Percentiles rank a stretch among this genome's conserved stretches.
Conservation (phyloP, 2,329 filamentous ascomycete species). For the Dryadomyces quercus-mongolicae region DNA sequence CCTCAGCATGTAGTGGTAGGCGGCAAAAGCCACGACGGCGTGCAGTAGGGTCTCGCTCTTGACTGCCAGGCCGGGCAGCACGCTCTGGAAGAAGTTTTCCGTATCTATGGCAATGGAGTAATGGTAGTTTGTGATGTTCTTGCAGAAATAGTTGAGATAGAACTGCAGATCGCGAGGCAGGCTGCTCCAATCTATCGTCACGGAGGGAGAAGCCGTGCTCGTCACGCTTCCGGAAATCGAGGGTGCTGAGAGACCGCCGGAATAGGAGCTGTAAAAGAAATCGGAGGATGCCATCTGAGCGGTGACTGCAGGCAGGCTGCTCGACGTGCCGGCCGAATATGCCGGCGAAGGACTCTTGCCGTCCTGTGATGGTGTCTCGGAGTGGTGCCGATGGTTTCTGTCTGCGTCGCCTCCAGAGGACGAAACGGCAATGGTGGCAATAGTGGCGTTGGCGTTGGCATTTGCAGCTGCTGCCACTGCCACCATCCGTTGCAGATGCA, state of each 20-base stretch:
- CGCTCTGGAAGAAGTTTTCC: constrained; percentile 60
- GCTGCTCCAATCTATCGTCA: constrained; percentile 37
- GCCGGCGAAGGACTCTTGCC: constrained; percentile 42
- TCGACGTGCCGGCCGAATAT: constrained; percentile 30
- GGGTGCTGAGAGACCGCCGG: not conserved
- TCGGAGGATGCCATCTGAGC: constrained; percentile 13
- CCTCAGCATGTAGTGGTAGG: constrained; percentile 69
- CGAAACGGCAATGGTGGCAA: not conserved
- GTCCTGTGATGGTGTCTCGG: constrained; percentile 39
- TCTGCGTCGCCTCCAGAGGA: not conserved
- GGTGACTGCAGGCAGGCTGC: constrained; percentile 21
- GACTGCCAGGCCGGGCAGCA: constrained; percentile 60
- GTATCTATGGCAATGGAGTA: constrained; percentile 66
- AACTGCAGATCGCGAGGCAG: constrained; percentile 60
- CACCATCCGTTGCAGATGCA: constrained; percentile 20
- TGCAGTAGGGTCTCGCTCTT: constrained; percentile 70
- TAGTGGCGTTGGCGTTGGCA: not conserved
- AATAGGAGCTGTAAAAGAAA: not conserved
- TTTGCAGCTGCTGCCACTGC: constrained; percentile 12
- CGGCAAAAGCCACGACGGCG: constrained; percentile 75
- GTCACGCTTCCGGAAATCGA: not conserved
- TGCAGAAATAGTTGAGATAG: constrained; percentile 66
- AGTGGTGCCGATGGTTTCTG: constrained; percentile 27
- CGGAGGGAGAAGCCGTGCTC: constrained; percentile 4
- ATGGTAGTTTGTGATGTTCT: constrained; percentile 69